Evolutionary conservation across 805 yeast species (phyloP).

Genomic region (Zygoascus ofunaensis): DNA sequence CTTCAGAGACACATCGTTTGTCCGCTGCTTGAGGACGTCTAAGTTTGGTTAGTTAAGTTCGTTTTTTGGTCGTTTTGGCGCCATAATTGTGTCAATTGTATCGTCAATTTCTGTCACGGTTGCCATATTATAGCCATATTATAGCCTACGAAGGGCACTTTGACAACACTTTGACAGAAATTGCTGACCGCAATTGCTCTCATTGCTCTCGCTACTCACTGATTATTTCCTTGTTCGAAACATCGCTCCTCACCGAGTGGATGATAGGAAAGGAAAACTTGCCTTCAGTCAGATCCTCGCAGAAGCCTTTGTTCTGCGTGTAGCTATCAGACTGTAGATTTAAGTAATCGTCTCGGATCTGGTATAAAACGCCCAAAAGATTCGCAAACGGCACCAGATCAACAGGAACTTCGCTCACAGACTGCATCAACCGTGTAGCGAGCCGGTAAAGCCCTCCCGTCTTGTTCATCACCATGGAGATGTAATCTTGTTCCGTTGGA

Average conservation of each 20-base stretch:
- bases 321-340: conserved; percentile 50
- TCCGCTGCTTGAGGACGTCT: conserved; percentile 43
- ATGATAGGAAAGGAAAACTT: conserved; percentile 81
- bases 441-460: conserved; percentile 85
- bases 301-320: conserved; percentile 59
- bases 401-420: conserved; percentile 4
- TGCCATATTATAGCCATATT: no score
- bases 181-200: no score
- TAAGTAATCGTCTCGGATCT: conserved; percentile 74
- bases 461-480: conserved; percentile 74
- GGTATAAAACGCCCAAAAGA: conserved; percentile 73
- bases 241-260: conserved; percentile 43
- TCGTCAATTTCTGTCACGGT: no score
- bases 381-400: conserved; percentile 55
- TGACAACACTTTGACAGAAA: no score
- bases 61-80: not conserved
- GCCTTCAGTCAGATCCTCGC: conserved; percentile 86
- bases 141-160: no score
- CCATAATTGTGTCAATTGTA: no score
- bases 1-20: conserved; percentile 43
- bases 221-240: conserved; percentile 34
- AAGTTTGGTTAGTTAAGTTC: conserved; percentile 15
- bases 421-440: conserved; percentile 55
- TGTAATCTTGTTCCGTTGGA: conserved; percentile 57
- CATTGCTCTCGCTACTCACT: conserved; percentile 11